Percentiles rank a stretch among this genome's conserved stretches.
Evolutionary conservation across 2,329 filamentous ascomycete species (phyloP).

Genomic region (Rhexocercosporidium sp.): DNA sequence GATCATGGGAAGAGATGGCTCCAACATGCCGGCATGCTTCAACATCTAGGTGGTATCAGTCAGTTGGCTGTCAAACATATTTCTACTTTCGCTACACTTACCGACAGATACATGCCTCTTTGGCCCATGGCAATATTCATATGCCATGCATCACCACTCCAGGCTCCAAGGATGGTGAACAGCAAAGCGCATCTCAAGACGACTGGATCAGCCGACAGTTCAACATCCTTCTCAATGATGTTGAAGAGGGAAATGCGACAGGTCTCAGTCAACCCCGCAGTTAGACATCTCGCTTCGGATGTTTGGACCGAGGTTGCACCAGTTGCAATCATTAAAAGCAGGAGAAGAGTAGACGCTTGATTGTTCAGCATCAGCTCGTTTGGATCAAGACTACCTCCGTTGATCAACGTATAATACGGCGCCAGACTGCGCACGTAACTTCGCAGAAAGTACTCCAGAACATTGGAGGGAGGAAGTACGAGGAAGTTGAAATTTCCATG

Average conservation of each 20-base stretch:
- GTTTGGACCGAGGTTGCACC: constrained; percentile 70
- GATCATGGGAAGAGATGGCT: constrained; percentile 52
- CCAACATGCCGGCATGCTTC: constrained; percentile 70
- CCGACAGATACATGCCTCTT: constrained; percentile 72
- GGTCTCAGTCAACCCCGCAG: constrained; percentile 70
- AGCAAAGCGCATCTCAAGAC: constrained; percentile 69
- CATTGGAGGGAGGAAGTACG: constrained; percentile 67
- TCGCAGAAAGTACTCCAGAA: constrained; percentile 70
- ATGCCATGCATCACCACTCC: constrained; percentile 79
- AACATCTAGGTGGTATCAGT: constrained; percentile 57
- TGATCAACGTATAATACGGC: constrained; percentile 68
- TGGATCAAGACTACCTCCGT: constrained; percentile 64
- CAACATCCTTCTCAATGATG: constrained; percentile 73
- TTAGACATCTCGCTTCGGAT: constrained; percentile 67
- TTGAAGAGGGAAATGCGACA: constrained; percentile 76
- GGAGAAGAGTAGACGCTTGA: constrained; percentile 67
- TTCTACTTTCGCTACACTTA: constrained; percentile 41
- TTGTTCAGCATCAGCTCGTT: constrained; percentile 72
- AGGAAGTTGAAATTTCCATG: constrained; percentile 65
- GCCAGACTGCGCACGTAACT: constrained; percentile 70
- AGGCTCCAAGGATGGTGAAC: constrained; percentile 71
- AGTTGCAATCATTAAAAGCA: constrained; percentile 75
- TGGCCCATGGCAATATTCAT: constrained; percentile 80
- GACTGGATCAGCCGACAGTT: constrained; percentile 68
- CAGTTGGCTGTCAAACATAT: not conserved